phyloP scores from a whole-genome alignment of 148 eudicot genomes.

The Spergularia bocconei region DNA sequence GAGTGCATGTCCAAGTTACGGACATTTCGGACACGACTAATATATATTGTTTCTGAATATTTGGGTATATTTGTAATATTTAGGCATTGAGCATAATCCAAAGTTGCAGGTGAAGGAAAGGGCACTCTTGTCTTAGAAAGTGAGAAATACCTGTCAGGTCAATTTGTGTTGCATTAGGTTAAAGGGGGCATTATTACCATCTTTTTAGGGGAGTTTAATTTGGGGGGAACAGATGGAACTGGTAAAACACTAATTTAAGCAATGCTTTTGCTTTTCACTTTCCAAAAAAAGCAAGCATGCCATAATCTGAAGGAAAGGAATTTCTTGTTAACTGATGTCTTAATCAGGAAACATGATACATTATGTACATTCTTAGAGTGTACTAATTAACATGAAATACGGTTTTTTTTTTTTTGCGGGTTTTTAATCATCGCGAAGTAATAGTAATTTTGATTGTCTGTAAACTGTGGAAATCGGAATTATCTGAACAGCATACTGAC shows the following conservation, averaged over 20 bases:
- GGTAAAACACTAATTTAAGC: background rate
- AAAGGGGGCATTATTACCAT: constrained; percentile 12
- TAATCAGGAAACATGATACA: background rate
- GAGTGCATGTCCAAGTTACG: background rate
- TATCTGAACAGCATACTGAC: background rate
- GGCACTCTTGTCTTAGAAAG: constrained; percentile 15
- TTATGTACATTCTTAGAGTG: background rate
- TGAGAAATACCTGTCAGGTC: background rate
- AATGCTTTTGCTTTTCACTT: constrained; percentile 30
- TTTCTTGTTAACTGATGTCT: background rate
- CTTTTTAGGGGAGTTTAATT: constrained; percentile 27
- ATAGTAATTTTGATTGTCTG: background rate
- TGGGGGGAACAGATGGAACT: background rate
- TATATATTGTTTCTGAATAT: background rate
- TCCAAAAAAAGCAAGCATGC: constrained; percentile 23
- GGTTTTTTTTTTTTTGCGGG: background rate
- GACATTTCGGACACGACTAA: background rate
- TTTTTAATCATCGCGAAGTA: background rate
- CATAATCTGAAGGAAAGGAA: constrained; percentile 12
- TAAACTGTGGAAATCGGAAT: no score
- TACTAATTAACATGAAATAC: background rate
- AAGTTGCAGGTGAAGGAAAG: background rate
- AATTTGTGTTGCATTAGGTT: constrained; percentile 18
- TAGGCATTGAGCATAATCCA: background rate
- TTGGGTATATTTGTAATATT: background rate